Conservation (phyloP, 2,329 filamentous ascomycete genomes). For the Fusarium bulbicola region DNA sequence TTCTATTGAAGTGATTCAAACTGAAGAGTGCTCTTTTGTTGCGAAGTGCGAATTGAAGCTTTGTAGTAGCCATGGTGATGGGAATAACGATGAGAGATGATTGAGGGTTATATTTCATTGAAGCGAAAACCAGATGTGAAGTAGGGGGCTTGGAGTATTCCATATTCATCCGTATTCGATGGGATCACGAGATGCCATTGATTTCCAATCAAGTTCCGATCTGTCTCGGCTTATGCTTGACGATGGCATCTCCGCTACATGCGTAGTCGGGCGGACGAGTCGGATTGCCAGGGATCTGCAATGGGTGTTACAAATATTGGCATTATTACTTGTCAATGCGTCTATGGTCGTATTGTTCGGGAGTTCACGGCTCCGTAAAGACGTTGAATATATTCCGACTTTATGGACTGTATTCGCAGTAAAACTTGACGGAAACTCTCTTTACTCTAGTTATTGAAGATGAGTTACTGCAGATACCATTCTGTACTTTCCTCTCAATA, state of each 20-base stretch:
- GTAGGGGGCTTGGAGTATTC: not conserved
- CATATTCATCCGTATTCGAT: not conserved
- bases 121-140: not conserved
- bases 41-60: not conserved
- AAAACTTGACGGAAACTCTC: not conserved
- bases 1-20: not conserved
- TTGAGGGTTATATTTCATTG: not conserved
- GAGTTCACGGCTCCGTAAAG: not conserved
- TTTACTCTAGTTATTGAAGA: accelerated
- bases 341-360: not conserved
- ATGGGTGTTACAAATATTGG: constrained; percentile 1
- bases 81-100: not conserved
- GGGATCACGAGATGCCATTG: constrained; percentile 8
- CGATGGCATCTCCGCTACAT: not conserved
- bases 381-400: not conserved
- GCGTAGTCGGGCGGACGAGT: not conserved
- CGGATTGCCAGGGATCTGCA: not conserved
- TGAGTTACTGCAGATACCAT: not conserved
- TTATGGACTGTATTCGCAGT: not conserved
- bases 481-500: accelerated
- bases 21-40: not conserved
- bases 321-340: not conserved
- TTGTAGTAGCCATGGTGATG: not conserved
- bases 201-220: constrained; percentile 14
- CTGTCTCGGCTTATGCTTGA: not conserved